Conservation (phyloP, 2,329 filamentous ascomycete species). For the Pseudocercospora macadamiae region DNA sequence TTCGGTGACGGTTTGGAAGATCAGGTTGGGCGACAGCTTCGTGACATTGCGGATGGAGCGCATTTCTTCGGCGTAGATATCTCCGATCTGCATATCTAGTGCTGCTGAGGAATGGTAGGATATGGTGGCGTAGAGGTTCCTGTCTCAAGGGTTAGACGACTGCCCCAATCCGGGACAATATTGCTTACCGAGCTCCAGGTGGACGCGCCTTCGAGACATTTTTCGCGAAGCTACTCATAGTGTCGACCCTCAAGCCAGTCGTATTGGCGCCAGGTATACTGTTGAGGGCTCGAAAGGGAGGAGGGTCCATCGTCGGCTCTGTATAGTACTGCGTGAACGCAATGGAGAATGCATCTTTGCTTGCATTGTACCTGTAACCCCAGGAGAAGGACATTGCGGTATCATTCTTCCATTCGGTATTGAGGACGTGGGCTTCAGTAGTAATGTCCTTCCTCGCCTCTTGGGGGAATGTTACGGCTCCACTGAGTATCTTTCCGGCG, state of each 20-base stretch:
- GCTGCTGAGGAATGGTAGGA: neutral
- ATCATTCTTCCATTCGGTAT: neutral
- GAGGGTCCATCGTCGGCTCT: neutral
- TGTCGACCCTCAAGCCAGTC: neutral
- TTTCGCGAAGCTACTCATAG: neutral
- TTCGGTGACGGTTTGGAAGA: neutral
- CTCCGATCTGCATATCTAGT: neutral
- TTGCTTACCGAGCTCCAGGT: neutral
- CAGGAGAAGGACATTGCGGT: neutral
- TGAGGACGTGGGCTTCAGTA: neutral
- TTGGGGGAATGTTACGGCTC: slow-evolving; percentile 20
- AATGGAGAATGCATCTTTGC: neutral
- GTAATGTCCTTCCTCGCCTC: neutral
- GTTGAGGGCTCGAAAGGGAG: neutral
- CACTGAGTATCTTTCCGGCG: slow-evolving; percentile 21
- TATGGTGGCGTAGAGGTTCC: neutral
- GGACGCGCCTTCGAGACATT: neutral
- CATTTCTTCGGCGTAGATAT: neutral
- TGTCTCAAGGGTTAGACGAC: neutral
- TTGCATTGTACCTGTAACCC: neutral
- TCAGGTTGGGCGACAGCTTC: neutral
- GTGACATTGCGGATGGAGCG: neutral
- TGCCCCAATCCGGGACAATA: too few relatives aligned
- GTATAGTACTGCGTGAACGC: neutral
- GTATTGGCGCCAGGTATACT: neutral